Conservation (phyloP, 257 asterid species). For the Asclepias syriaca region DNA sequence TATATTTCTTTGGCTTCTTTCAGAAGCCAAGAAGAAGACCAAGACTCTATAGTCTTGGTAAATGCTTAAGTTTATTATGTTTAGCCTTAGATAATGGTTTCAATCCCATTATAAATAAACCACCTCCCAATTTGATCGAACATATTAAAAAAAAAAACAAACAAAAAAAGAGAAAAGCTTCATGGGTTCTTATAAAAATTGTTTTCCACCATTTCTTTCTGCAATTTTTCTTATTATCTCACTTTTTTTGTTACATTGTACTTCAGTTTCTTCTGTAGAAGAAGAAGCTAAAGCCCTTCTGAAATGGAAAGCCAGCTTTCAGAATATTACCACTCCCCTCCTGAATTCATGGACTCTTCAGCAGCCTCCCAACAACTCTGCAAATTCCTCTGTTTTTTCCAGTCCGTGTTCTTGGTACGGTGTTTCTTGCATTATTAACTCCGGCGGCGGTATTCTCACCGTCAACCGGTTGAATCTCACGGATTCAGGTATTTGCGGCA, state of each 20-base stretch:
- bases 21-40: background rate
- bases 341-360: conserved; percentile 20
- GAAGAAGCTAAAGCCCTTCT: conserved; percentile 21
- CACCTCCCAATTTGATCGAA: background rate
- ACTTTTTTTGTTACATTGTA: no score
- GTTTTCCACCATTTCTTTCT: background rate
- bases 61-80: background rate
- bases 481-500: conserved; percentile 1
- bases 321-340: background rate
- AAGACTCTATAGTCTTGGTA: background rate
- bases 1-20: no score
- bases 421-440: conserved; percentile 11
- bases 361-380: background rate
- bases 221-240: background rate
- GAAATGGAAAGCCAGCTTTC: conserved; percentile 19
- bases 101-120: background rate
- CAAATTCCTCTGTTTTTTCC: background rate
- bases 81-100: background rate
- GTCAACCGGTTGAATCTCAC: conserved; percentile 19
- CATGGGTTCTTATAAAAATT: background rate
- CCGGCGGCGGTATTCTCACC: background rate
- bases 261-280: background rate
- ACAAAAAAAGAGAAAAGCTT: no score
- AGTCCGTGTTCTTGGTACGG: conserved; percentile 20
- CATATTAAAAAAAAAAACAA: background rate